Evolutionary conservation across 78 protist species (phyloP), one percentile per base, ranked within the genome.

Genomic region (Monocercomonoides exilis): DNA sequence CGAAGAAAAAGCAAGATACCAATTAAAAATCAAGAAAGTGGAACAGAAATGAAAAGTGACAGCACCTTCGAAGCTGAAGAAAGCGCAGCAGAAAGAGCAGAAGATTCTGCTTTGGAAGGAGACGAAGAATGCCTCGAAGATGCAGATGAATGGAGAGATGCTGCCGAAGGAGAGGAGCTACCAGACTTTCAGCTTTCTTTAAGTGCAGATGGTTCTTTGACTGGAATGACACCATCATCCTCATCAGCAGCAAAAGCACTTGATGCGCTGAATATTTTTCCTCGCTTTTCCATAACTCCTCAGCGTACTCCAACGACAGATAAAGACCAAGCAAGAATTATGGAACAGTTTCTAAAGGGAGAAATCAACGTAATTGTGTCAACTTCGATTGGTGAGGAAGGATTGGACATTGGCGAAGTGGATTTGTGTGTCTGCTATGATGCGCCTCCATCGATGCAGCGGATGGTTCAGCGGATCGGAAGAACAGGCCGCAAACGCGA

Each of bases 331-430:
- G 21, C 38, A 29, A 11, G 11, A 11, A 54, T 21, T 11, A 6
- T 96, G 43, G 2, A 6, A 2, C 3, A 63, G 32, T 97, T 97
- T 82, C 32, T 80, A 21, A 0, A 4, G 29, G 98, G 98, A 46
- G 34, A 0, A 3, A 77, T 41, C 91, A 96, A 96, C 88, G 87
- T 91, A 0, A 79, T 97, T 21, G 97, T 97, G 2, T 46, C 97
- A 5, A 97, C 99, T 4, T 89, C 89, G 80, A 92, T 97, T 36
- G 99, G 98, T 44, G 98, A 96, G 44, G 98, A 96, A 80, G 95
- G 95, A 3, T 86, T 93, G 2, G 95, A 93, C 81, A 89, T 93
- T 5, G 85, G 90, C 32, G 87, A 44, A 34, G 77, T 84, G 3
- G 98, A 97, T 81, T 89, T 96, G 6, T 94, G 96, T 2, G 91